phyloP scores from a whole-genome alignment of 768 basidiomycete genomes.

The Collybiopsis confluens region DNA sequence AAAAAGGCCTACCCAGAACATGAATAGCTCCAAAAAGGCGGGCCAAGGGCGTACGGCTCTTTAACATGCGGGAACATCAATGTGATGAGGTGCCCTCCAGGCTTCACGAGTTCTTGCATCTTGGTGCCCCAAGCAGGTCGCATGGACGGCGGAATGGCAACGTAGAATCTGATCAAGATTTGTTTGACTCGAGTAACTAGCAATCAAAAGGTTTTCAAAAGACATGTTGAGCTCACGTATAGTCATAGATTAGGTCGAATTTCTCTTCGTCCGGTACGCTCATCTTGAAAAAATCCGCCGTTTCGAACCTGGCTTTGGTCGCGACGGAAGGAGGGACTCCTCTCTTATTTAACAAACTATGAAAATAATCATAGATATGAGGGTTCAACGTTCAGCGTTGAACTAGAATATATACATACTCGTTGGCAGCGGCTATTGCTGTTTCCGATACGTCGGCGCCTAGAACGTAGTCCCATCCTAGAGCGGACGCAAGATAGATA shows the following conservation, averaged over 20 bases:
- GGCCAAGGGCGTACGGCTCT: conserved; percentile 39
- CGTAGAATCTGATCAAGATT: conserved; percentile 52
- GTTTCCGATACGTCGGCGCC: conserved; percentile 57
- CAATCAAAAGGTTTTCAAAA: background rate
- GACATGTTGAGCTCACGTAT: conserved; percentile 40
- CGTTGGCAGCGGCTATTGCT: conserved; percentile 44
- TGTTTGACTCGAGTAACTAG: background rate
- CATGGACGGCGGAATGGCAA: conserved; percentile 55
- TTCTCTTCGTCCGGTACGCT: conserved; percentile 26
- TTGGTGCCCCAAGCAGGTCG: conserved; percentile 54
- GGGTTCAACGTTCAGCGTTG: too few species aligned
- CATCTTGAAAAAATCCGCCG: conserved; percentile 53
- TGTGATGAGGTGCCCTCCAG: conserved; percentile 60
- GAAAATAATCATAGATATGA: background rate
- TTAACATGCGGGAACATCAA: conserved; percentile 54
- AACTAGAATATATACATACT: too few species aligned
- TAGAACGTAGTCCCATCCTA: conserved; percentile 39
- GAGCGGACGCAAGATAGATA: conserved; percentile 42
- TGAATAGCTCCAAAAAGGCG: conserved; percentile 57
- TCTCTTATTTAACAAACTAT: background rate
- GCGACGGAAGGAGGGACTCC: conserved; percentile 13
- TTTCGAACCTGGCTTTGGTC: conserved; percentile 35
- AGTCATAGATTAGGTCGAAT: conserved; percentile 63
- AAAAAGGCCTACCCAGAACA: conserved; percentile 29
- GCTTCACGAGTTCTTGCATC: conserved; percentile 51